Percentiles rank a stretch among this genome's conserved stretches.
Evolutionary conservation across 163 green algal species (phyloP).

Genomic region (Trebouxiophyceae sp.): DNA sequence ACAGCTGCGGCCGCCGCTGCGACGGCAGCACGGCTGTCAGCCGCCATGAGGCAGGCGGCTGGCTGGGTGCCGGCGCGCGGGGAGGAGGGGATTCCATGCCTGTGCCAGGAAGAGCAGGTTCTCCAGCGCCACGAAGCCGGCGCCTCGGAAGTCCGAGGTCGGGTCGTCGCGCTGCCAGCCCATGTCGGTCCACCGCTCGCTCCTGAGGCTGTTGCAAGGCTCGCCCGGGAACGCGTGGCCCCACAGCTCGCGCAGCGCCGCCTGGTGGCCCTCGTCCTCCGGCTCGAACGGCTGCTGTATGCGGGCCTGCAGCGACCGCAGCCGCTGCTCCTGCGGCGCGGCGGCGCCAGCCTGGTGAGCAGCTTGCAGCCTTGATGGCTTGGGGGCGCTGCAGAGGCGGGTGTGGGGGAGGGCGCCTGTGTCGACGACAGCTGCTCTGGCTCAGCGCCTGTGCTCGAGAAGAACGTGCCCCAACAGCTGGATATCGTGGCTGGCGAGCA

Average conservation of each 20-base stretch:
- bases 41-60: too few relatives aligned
- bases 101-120: conserved; percentile 66
- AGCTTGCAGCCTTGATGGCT: too few relatives aligned
- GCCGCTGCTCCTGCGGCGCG: neutral
- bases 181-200: conserved; percentile 35
- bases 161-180: conserved; percentile 42
- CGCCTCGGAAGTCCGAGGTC: conserved; percentile 61
- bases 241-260: conserved; percentile 29
- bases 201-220: conserved; percentile 6
- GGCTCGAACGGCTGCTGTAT: neutral
- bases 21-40: too few relatives aligned
- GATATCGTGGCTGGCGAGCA: neutral
- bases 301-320: neutral
- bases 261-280: conserved; percentile 1
- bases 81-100: too few relatives aligned
- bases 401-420: too few relatives aligned
- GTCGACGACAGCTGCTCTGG: too few relatives aligned
- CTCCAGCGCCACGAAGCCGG: conserved; percentile 54
- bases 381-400: too few relatives aligned
- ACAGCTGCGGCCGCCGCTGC: conserved; percentile 15
- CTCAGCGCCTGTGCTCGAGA: neutral
- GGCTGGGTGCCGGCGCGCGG: too few relatives aligned
- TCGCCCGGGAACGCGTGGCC: conserved; percentile 19
- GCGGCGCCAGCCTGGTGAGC: too few relatives aligned
- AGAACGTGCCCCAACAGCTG: neutral